Evolutionary conservation across 2,329 filamentous ascomycete genomes (phyloP).

Genomic region (Diaporthe helianthi): DNA sequence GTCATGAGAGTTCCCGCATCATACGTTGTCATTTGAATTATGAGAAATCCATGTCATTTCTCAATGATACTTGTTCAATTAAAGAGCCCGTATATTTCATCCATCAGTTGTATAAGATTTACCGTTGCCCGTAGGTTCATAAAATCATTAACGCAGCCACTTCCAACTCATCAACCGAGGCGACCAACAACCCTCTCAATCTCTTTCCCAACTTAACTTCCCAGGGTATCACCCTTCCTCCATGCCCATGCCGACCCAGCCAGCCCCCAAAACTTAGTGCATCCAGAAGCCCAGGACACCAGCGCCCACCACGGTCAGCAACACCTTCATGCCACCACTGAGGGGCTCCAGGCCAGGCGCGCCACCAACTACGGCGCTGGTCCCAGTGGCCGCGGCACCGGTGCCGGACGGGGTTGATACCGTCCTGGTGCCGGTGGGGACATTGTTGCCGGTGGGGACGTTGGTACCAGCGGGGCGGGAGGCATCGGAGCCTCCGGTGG

Average conservation of each 20-base stretch:
- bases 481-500: neutral
- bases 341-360: constrained; percentile 19
- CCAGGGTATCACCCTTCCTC: neutral
- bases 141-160: neutral
- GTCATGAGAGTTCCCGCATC: no score
- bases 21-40: neutral
- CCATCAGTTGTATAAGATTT: neutral
- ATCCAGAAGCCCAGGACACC: constrained; percentile 13
- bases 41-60: neutral
- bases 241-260: no score
- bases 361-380: neutral
- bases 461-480: constrained; percentile 2
- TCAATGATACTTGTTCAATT: no score
- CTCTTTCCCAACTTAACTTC: neutral
- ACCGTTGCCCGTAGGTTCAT: neutral
- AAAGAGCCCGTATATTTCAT: neutral
- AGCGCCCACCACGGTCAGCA: constrained; percentile 10
- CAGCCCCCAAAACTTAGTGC: neutral
- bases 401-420: neutral
- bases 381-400: neutral
- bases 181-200: neutral
- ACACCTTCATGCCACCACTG: neutral
- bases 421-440: neutral
- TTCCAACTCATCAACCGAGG: neutral
- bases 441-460: neutral